phyloP scores from a whole-genome alignment of 2,329 filamentous ascomycete species.

The Albifimbria verrucaria region DNA sequence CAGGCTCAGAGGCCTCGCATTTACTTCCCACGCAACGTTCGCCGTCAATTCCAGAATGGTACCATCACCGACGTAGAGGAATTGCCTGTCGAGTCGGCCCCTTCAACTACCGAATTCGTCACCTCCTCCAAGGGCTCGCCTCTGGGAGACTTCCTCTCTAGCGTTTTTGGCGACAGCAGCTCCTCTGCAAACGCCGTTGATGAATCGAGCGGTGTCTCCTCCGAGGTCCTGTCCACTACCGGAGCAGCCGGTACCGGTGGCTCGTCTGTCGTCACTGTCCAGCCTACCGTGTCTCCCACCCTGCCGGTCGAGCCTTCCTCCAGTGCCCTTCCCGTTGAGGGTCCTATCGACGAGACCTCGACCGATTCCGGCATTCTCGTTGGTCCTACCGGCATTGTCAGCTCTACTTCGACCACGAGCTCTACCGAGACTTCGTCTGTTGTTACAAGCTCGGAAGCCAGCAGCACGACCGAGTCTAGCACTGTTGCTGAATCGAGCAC shows the following conservation, averaged over 20 bases:
- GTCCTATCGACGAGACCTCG: slow-evolving; percentile 1
- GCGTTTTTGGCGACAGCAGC: slow-evolving; percentile 12
- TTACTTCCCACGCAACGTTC: slow-evolving; percentile 57
- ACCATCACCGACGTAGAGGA: slow-evolving; percentile 28
- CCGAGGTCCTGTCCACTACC: slow-evolving; percentile 5
- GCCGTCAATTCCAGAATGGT: slow-evolving; percentile 44
- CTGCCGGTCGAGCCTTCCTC: background rate
- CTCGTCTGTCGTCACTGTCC: background rate
- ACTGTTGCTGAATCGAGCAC: background rate
- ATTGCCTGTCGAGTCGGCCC: slow-evolving; percentile 11
- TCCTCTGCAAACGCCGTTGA: too few relatives aligned
- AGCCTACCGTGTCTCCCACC: slow-evolving; percentile 1
- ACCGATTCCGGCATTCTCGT: slow-evolving; percentile 18
- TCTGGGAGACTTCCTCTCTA: slow-evolving; percentile 20
- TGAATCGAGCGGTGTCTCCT: too few relatives aligned
- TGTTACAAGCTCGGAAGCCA: background rate
- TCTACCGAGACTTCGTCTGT: background rate
- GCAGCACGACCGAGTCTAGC: background rate
- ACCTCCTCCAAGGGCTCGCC: background rate
- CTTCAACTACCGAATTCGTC: slow-evolving; percentile 10
- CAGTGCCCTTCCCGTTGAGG: background rate
- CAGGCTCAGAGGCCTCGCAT: slow-evolving; percentile 46
- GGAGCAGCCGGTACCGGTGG: slow-evolving; percentile 9
- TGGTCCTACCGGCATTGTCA: slow-evolving; percentile 22
- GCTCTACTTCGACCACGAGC: slow-evolving; percentile 3